Base-by-base conservation (phyloP, 768 basidiomycete genomes). In the Macrocybe gigantea region DNA sequence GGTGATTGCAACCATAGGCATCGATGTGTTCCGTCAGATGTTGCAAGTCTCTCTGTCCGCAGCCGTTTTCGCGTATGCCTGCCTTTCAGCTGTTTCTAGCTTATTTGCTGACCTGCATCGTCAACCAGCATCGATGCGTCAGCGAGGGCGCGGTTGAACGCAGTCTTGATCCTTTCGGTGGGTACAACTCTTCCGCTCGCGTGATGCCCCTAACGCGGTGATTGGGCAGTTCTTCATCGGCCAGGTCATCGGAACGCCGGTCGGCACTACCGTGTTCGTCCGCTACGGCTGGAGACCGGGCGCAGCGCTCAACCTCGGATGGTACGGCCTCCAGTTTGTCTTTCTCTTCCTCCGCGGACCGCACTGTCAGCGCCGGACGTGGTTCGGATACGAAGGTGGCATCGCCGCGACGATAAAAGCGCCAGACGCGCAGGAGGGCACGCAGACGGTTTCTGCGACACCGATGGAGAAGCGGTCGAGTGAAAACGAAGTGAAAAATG, bases 191-290 rank as follows among this genome's bases (percentile, higher is more conserved):
- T 15, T 7, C 41, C 31, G 2, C 41, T 15, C 14, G 14, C 44
- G n/a, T 43, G 13, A 12, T 34, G 7, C 41, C 37, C 22, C 8
- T 13, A 40, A 44, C 39, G 33, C 14, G 5, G 12, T 10, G 29
- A 6, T 22, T 30, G 33, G 13, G 8, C 41, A 71, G 70, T 58
- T 80, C 15, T 84, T 84, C 60, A 68, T 82, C n/a, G 86, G 86
- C 0, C 84, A 87, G 64, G 78, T 87, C 11, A 79, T 83, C 57
- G 87, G 87, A 8, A 85, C 85, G 1, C 69, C 80, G 0, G 78
- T 79, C 0, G 79, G 83, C 15, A 79, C 83, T 0, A 56, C 70
- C n/a, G 73, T 88, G 3, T 88, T 85, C 62, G 71, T 80, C 14
- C 52, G 65, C n/a, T 63, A 77, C 48, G 87, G 86, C 7, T 87